These are phyloP conservation scores for Blepharisma stoltei DNA, from an alignment of 73 alveolate species.

Conservation along the genomic window DNA sequence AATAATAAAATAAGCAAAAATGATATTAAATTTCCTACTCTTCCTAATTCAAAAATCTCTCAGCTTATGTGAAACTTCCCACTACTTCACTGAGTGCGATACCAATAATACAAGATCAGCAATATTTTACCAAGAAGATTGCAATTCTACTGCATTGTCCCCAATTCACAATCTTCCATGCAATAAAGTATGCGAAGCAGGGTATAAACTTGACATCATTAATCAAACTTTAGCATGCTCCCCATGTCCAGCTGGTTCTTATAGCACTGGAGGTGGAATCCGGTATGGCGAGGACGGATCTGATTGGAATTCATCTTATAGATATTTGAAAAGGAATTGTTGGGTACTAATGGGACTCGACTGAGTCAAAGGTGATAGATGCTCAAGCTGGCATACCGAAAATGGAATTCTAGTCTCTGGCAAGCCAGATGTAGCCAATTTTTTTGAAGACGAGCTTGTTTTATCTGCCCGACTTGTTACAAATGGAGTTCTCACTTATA, in stretches of 20 bases:
- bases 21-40: no score
- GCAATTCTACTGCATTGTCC: no score
- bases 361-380: not conserved
- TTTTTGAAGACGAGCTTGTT: not conserved
- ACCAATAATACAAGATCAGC: no score
- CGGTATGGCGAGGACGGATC: not conserved
- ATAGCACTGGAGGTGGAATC: constrained; percentile 15
- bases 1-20: no score
- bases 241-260: constrained; percentile 8
- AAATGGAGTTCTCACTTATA: not conserved
- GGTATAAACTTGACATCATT: not conserved
- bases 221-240: not conserved
- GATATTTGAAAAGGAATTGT: no score
- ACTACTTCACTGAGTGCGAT: no score
- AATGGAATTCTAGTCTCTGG: not conserved
- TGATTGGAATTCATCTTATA: not conserved
- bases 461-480: not conserved
- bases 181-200: not conserved
- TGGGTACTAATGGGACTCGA: no score
- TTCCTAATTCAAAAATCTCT: no score
- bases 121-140: no score
- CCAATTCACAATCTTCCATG: not conserved
- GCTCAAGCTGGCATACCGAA: not conserved
- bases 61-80: no score
- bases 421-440: not conserved